These are phyloP conservation scores for Arthroderma sp. DNA, from an alignment of 2,329 filamentous ascomycete genomes.

Conservation along the genomic window DNA sequence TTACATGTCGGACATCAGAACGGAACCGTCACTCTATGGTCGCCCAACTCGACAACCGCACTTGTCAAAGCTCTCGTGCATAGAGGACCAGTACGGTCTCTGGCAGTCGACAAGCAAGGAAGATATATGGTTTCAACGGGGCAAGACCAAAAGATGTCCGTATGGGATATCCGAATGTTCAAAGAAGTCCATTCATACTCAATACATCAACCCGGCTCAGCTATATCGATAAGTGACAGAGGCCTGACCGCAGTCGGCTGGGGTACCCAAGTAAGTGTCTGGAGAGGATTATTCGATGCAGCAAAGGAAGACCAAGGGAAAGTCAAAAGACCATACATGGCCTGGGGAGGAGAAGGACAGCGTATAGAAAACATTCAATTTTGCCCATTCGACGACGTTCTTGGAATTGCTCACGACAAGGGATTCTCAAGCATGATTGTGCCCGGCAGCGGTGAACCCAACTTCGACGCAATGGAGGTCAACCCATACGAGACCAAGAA, in stretches of 20 bases:
- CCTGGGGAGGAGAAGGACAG: conserved; percentile 77
- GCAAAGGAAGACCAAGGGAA: conserved; percentile 58
- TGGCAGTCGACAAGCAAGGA: conserved; percentile 79
- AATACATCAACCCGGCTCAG: conserved; percentile 67
- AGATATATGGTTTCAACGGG: conserved; percentile 92
- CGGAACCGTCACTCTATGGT: conserved; percentile 89
- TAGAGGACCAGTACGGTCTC: conserved; percentile 69
- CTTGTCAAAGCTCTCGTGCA: conserved; percentile 87
- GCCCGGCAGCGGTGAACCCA: conserved; percentile 89
- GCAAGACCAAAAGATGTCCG: conserved; percentile 80
- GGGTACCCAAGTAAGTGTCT: conserved; percentile 79
- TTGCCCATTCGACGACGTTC: conserved; percentile 90
- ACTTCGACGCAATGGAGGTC: conserved; percentile 83
- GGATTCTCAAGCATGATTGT: conserved; percentile 86
- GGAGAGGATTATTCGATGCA: conserved; percentile 79
- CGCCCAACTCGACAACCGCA: conserved; percentile 73
- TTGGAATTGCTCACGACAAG: conserved; percentile 70
- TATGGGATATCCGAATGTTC: conserved; percentile 93
- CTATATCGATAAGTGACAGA: conserved; percentile 76
- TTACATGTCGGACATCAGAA: conserved; percentile 90
- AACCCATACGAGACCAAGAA: conserved; percentile 93
- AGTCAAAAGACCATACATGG: conserved; percentile 79
- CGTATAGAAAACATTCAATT: conserved; percentile 69
- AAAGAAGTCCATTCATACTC: conserved; percentile 84
- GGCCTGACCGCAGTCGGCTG: conserved; percentile 80